Percentiles rank a stretch among this genome's conserved stretches.
These are phyloP conservation scores for Syzygium aqueum DNA, from an alignment of 345 rosid species.

Conservation along the genomic window DNA sequence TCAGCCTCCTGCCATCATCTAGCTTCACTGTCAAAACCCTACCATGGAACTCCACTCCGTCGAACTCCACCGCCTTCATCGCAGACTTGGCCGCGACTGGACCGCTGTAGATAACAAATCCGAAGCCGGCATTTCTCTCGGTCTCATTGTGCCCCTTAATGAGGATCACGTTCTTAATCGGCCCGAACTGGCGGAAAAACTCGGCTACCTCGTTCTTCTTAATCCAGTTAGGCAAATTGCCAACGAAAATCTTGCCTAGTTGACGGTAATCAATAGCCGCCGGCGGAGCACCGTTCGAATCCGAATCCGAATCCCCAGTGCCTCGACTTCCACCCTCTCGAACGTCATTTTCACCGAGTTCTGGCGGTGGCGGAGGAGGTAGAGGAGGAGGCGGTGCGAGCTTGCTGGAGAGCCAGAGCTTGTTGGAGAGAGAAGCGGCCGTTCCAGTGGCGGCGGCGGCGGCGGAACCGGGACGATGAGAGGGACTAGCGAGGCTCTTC, in stretches of 20 bases:
- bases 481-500: constrained; percentile 19
- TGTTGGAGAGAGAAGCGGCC: constrained; percentile 26
- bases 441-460: background rate
- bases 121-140: constrained; percentile 77
- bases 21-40: constrained; percentile 83
- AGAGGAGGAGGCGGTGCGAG: constrained; percentile 60
- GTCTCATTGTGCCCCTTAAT: constrained; percentile 59
- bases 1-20: constrained; percentile 78
- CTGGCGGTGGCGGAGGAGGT: background rate
- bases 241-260: constrained; percentile 76
- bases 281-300: background rate
- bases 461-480: constrained; percentile 11
- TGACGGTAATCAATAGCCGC: constrained; percentile 38
- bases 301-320: constrained; percentile 3
- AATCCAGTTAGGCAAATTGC: constrained; percentile 83
- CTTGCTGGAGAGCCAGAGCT: constrained; percentile 71
- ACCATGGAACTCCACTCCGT: constrained; percentile 87
- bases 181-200: constrained; percentile 85
- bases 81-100: constrained; percentile 49
- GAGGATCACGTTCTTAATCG: constrained; percentile 54
- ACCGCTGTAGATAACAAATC: constrained; percentile 63
- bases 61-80: constrained; percentile 75
- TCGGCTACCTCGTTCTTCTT: constrained; percentile 61
- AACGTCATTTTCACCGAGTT: background rate
- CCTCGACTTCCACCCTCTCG: constrained; percentile 8